A percentile compares a stretch with the other conserved stretches of the same genome.
phyloP scores from a whole-genome alignment of 2,329 filamentous ascomycete genomes.

The Metarhizium anisopliae region DNA sequence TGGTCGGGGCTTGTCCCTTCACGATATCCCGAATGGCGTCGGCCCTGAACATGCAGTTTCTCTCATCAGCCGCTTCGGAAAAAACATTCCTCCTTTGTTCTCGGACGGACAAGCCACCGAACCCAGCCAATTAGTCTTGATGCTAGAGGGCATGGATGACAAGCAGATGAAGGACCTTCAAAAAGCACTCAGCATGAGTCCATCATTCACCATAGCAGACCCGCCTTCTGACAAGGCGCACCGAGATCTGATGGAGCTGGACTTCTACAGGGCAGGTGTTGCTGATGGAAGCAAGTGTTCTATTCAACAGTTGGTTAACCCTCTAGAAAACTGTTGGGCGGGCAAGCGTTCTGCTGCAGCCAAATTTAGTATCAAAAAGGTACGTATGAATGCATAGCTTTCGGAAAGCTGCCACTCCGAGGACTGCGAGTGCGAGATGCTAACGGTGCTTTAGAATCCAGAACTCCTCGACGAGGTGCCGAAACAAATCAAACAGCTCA shows the following conservation, averaged over 20 bases:
- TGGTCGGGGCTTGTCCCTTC: conserved; percentile 38
- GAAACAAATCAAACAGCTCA: conserved; percentile 34
- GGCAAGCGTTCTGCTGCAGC: conserved; percentile 30
- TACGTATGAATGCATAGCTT: conserved; percentile 13
- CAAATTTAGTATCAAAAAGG: conserved; percentile 35
- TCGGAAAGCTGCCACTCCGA: too few species aligned
- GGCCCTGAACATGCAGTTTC: conserved; percentile 40
- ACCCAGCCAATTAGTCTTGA: conserved; percentile 48
- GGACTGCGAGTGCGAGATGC: background rate
- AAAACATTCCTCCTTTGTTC: conserved; percentile 42
- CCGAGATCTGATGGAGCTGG: conserved; percentile 31
- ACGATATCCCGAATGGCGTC: conserved; percentile 32
- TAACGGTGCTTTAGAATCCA: conserved; percentile 26
- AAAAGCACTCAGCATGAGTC: conserved; percentile 23
- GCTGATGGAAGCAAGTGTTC: conserved; percentile 27
- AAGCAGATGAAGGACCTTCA: conserved; percentile 36
- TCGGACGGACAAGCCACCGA: conserved; percentile 18
- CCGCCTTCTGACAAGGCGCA: conserved; percentile 34
- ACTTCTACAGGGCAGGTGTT: conserved; percentile 29
- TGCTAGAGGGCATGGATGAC: conserved; percentile 47
- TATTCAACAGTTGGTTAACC: conserved; percentile 30
- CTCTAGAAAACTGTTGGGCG: conserved; percentile 37
- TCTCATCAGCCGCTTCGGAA: conserved; percentile 53
- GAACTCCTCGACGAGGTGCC: conserved; percentile 34
- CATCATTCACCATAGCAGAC: conserved; percentile 41